These are phyloP conservation scores for Drechslerella stenobrocha DNA, from an alignment of 2,329 filamentous ascomycete species.

Conservation along the genomic window DNA sequence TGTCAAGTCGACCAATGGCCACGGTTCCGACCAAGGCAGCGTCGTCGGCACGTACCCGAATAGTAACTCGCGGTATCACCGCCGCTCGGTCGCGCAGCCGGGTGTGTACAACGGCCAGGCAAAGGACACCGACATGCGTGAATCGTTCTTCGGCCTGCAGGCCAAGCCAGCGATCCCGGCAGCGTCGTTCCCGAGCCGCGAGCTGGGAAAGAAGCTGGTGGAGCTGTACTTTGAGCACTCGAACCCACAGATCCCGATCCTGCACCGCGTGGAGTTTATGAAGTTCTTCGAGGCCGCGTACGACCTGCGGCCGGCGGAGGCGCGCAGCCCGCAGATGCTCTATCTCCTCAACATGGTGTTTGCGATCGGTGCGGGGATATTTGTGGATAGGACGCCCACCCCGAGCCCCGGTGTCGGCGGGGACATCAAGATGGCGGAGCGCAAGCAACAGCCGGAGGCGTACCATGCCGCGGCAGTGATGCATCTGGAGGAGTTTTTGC, in stretches of 20 bases:
- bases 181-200: conserved; percentile 77
- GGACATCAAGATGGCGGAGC: conserved; percentile 27
- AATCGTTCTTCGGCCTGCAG: conserved; percentile 96
- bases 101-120: conserved; percentile 50
- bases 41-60: conserved; percentile 55
- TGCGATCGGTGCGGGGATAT: conserved; percentile 91
- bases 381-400: conserved; percentile 64
- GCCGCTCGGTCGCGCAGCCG: conserved; percentile 55
- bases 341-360: conserved; percentile 97
- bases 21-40: conserved; percentile 21
- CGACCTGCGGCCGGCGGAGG: conserved; percentile 62
- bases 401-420: conserved; percentile 48
- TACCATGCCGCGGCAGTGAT: conserved; percentile 95
- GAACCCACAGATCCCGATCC: conserved; percentile 90
- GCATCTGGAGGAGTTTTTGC: conserved; percentile 83
- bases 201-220: conserved; percentile 72
- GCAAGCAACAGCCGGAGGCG: conserved; percentile 75
- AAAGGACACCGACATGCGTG: conserved; percentile 79
- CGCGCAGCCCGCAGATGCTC: conserved; percentile 66
- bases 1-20: conserved; percentile 66
- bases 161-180: conserved; percentile 84
- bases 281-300: conserved; percentile 83
- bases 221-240: conserved; percentile 92
- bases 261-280: conserved; percentile 89
- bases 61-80: conserved; percentile 58